Conservation (phyloP, 257 asterid genomes). For the Solanum etuberosum region DNA sequence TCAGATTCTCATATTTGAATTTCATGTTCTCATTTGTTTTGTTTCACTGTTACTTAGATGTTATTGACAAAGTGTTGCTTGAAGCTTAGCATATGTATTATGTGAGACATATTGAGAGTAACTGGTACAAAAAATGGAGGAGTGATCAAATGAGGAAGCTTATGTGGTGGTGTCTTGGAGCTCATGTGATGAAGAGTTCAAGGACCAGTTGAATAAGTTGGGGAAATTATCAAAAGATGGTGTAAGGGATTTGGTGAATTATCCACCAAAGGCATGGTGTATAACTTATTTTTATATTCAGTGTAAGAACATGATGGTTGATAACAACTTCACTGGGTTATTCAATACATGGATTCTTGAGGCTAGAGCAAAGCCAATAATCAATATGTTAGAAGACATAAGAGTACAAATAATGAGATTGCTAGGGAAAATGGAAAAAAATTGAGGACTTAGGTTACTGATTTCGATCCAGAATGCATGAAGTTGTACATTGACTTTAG, state of each 20-base stretch:
- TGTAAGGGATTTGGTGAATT: not conserved
- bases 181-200: no score
- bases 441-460: not conserved
- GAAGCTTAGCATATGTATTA: not conserved
- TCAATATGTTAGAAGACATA: not conserved
- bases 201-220: no score
- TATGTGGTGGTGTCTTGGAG: not conserved
- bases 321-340: not conserved
- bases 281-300: not conserved
- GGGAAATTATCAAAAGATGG: not conserved
- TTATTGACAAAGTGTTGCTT: not conserved
- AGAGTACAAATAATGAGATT: no score
- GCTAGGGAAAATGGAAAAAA: not conserved
- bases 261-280: not conserved
- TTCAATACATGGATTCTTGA: not conserved
- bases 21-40: no score
- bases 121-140: no score
- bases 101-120: not conserved
- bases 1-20: not conserved
- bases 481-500: no score
- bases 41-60: no score
- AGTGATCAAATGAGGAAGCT: not conserved
- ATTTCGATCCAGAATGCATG: no score
- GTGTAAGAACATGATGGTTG: not conserved
- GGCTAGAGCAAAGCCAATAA: not conserved